Evolutionary conservation across 2,329 filamentous ascomycete species (phyloP).

Genomic region (Trichoderma hamatum): DNA sequence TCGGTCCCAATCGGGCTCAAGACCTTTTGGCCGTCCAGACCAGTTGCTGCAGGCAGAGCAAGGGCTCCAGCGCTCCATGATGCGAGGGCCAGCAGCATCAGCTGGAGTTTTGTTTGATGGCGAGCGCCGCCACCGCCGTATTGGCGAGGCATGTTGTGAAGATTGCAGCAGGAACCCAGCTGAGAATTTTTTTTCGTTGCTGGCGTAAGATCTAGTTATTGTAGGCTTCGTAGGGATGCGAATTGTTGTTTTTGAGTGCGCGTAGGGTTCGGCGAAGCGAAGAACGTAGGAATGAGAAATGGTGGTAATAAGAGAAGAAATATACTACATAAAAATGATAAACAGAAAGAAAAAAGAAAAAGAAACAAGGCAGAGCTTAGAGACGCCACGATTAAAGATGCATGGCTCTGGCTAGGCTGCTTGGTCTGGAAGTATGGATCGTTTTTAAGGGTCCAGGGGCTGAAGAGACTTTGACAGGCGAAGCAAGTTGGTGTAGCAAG

Average conservation of each 20-base stretch:
- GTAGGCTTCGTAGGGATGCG: background rate
- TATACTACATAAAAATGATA: background rate
- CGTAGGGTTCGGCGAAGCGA: background rate
- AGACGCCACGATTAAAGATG: conserved; percentile 3
- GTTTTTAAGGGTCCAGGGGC: conserved; percentile 23
- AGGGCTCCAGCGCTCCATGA: background rate
- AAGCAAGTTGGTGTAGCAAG: conserved; percentile 5
- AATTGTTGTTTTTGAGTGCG: background rate
- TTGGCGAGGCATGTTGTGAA: conserved; percentile 20
- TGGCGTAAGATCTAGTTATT: background rate
- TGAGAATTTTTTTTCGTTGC: background rate
- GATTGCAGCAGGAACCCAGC: background rate
- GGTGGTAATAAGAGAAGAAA: background rate
- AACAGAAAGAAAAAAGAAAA: conserved; percentile 7
- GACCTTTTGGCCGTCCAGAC: conserved; percentile 17
- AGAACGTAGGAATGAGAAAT: background rate
- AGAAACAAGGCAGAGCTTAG: background rate
- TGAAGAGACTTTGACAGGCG: conserved; percentile 15
- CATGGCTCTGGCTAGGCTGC: conserved; percentile 7
- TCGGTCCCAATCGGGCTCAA: conserved; percentile 14
- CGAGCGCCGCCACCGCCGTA: conserved; percentile 1
- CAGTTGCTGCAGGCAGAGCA: conserved; percentile 9
- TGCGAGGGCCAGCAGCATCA: conserved; percentile 11
- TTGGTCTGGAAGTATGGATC: background rate
- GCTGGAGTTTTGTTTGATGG: background rate